Evolutionary conservation across 2,329 filamentous ascomycete genomes (phyloP).

Genomic region (Leptographium wingfieldii): DNA sequence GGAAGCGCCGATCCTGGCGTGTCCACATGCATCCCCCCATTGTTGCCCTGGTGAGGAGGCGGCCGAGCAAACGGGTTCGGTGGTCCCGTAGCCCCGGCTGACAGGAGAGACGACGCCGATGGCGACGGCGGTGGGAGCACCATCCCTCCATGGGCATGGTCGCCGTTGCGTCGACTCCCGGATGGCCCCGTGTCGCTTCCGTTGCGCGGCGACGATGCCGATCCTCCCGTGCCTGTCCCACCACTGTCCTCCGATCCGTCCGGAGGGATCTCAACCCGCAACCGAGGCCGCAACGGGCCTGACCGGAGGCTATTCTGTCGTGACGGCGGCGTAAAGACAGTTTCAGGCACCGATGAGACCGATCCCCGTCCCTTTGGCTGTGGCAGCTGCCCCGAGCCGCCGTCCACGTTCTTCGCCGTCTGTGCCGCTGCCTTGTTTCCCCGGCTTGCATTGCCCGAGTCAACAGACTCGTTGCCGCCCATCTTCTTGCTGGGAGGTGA

Average conservation of each 20-base stretch:
- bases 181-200: conserved; percentile 47
- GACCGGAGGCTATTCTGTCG: conserved; percentile 65
- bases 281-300: conserved; percentile 56
- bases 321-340: conserved; percentile 54
- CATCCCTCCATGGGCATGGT: conserved; percentile 42
- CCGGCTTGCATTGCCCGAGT: conserved; percentile 8
- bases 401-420: conserved; percentile 35
- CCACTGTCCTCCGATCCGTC: conserved; percentile 67
- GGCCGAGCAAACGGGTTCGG: conserved; percentile 93
- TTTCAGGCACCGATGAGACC: conserved; percentile 53
- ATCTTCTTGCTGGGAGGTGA: conserved; percentile 1
- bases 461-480: neutral
- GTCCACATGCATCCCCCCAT: conserved; percentile 37
- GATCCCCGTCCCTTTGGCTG: conserved; percentile 34
- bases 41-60: conserved; percentile 50
- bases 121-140: conserved; percentile 89
- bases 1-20: conserved; percentile 92
- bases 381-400: conserved; percentile 27
- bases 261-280: conserved; percentile 92
- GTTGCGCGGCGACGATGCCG: conserved; percentile 45
- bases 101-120: conserved; percentile 71
- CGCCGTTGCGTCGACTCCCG: conserved; percentile 25
- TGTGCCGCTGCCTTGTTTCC: conserved; percentile 39
- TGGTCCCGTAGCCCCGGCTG: conserved; percentile 81
- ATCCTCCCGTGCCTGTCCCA: conserved; percentile 51